Conservation (phyloP, 2,329 filamentous ascomycete species). For the Pseudocercospora crystallina region DNA sequence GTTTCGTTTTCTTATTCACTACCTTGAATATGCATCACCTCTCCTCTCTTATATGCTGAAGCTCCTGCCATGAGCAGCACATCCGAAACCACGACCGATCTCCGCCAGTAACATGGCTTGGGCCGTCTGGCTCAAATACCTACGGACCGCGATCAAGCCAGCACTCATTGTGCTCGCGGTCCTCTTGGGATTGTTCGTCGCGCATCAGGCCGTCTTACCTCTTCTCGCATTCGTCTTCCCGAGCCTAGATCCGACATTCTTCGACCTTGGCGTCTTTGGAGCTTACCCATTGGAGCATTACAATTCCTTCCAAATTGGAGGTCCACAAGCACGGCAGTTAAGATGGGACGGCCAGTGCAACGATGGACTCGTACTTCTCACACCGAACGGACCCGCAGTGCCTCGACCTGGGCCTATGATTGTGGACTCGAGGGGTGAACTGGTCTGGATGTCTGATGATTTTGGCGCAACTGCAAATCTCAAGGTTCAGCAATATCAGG, state of each 20-base stretch:
- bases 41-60: background rate
- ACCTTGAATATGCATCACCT: background rate
- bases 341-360: constrained; percentile 35
- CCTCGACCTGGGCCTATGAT: constrained; percentile 36
- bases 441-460: constrained; percentile 37
- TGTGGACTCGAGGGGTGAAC: constrained; percentile 33
- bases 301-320: constrained; percentile 29
- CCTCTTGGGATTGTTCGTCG: constrained; percentile 20
- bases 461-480: constrained; percentile 34
- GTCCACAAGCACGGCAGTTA: constrained; percentile 28
- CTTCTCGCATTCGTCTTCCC: constrained; percentile 32
- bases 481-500: constrained; percentile 37
- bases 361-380: constrained; percentile 30
- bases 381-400: constrained; percentile 33
- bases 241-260: constrained; percentile 28
- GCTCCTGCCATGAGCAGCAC: background rate
- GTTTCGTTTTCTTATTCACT: background rate
- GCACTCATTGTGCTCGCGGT: constrained; percentile 4
- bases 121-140: constrained; percentile 12
- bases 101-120: constrained; percentile 15
- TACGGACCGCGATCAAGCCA: constrained; percentile 15
- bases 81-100: background rate
- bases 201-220: constrained; percentile 32
- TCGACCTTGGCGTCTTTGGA: constrained; percentile 35
- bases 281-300: constrained; percentile 30